Percentiles rank a stretch among this genome's conserved stretches.
Conservation (phyloP, 1,284 basidiomycete species). For the Porodaedalea pini region DNA sequence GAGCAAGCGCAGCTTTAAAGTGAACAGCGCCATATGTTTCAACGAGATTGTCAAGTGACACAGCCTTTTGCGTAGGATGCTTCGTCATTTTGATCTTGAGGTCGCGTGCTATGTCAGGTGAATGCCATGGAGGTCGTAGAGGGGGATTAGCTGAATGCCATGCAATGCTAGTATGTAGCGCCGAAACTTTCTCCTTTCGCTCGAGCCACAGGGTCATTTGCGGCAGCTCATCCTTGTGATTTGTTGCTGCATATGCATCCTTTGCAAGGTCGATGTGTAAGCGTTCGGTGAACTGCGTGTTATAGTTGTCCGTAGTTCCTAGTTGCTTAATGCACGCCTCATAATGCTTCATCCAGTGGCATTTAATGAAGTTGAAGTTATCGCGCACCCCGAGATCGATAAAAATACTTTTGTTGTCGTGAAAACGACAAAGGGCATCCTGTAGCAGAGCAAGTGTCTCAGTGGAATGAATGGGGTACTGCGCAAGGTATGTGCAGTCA, state of each 20-base stretch:
- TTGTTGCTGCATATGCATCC: conserved; percentile 28
- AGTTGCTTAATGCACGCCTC: conserved; percentile 26
- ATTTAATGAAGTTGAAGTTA: conserved; percentile 36
- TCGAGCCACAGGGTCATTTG: conserved; percentile 37
- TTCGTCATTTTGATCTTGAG: background rate
- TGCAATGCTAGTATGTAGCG: background rate
- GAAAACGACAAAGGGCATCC: conserved; percentile 25
- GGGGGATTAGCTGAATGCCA: background rate
- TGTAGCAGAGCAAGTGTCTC: conserved; percentile 25
- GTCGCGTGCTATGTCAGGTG: background rate
- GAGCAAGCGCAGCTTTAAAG: too few relatives aligned
- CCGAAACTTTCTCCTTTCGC: conserved; percentile 21
- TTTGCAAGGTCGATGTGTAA: conserved; percentile 30
- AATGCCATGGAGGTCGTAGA: background rate
- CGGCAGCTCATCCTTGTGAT: conserved; percentile 25
- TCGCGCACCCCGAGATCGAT: conserved; percentile 24
- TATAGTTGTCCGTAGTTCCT: conserved; percentile 33
- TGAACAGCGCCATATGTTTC: background rate
- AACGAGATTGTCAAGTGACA: background rate
- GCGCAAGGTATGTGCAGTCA: conserved; percentile 31
- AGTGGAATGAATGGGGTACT: conserved; percentile 25
- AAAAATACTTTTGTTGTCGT: conserved; percentile 29
- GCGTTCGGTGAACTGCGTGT: conserved; percentile 31
- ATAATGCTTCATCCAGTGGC: conserved; percentile 31
- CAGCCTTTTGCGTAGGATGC: background rate